Percentiles rank a stretch among this genome's conserved stretches.
phyloP scores from a whole-genome alignment of 148 eudicot genomes.

The Vaccinium corymbosum region DNA sequence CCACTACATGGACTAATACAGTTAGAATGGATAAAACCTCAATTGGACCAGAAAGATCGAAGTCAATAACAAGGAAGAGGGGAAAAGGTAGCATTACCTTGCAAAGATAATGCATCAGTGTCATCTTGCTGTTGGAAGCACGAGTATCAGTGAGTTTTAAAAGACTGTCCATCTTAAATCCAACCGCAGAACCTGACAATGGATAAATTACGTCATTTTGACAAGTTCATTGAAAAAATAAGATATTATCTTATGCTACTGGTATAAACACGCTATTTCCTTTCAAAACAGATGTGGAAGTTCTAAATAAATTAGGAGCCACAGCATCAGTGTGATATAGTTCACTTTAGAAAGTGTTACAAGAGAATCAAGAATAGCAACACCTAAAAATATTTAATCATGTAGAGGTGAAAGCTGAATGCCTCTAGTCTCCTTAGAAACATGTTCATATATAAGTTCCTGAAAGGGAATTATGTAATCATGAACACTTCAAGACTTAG shows the following conservation, averaged over 20 bases:
- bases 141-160: constrained; percentile 91
- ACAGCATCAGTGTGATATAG: neutral
- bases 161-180: constrained; percentile 93
- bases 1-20: neutral
- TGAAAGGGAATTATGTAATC: neutral
- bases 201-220: neutral
- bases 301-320: neutral
- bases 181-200: constrained; percentile 68
- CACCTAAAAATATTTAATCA: neutral
- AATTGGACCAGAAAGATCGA: neutral
- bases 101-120: constrained; percentile 96
- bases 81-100: constrained; percentile 47
- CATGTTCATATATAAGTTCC: neutral
- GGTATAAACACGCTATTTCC: neutral
- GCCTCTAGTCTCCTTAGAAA: neutral
- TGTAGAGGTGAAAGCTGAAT: neutral
- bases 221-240: constrained; percentile 5
- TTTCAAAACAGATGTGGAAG: neutral
- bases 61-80: constrained; percentile 1
- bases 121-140: constrained; percentile 86
- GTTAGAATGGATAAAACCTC: neutral
- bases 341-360: neutral
- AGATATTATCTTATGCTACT: neutral
- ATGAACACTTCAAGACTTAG: neutral
- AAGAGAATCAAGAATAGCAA: neutral